phyloP scores from a whole-genome alignment of 345 rosid species.

The Eucalyptus cloeziana region DNA sequence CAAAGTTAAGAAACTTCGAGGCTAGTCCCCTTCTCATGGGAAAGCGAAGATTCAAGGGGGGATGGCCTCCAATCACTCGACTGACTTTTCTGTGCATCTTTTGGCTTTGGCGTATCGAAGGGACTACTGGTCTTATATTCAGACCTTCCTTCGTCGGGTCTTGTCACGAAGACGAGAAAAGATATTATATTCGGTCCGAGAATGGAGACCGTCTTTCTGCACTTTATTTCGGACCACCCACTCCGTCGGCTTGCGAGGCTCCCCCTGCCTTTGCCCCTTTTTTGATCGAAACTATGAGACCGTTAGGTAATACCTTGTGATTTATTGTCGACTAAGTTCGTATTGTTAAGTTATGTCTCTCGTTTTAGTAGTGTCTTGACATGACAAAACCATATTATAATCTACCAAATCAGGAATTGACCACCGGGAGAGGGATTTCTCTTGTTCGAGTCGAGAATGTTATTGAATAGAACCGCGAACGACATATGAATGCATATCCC shows the following conservation, averaged over 20 bases:
- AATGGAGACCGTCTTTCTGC: neutral
- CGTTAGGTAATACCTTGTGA: neutral
- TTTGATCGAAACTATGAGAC: neutral
- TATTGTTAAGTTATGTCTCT: neutral
- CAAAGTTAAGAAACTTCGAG: neutral
- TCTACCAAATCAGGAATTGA: neutral
- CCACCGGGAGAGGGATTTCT: neutral
- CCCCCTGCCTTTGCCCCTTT: neutral
- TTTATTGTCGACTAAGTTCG: neutral
- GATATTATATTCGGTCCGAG: neutral
- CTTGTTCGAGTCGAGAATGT: neutral
- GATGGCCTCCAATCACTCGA: neutral
- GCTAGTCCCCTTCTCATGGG: neutral
- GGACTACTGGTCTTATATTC: neutral
- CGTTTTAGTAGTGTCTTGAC: neutral
- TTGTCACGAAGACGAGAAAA: neutral
- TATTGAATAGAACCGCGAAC: neutral
- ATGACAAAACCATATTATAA: neutral
- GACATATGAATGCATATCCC: neutral
- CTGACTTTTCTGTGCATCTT: neutral
- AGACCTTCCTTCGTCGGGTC: neutral
- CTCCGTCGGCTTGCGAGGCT: neutral
- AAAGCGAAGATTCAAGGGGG: neutral
- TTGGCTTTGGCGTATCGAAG: neutral
- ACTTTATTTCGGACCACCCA: neutral